phyloP scores from a whole-genome alignment of 257 asterid genomes.

The Vinca minor region DNA sequence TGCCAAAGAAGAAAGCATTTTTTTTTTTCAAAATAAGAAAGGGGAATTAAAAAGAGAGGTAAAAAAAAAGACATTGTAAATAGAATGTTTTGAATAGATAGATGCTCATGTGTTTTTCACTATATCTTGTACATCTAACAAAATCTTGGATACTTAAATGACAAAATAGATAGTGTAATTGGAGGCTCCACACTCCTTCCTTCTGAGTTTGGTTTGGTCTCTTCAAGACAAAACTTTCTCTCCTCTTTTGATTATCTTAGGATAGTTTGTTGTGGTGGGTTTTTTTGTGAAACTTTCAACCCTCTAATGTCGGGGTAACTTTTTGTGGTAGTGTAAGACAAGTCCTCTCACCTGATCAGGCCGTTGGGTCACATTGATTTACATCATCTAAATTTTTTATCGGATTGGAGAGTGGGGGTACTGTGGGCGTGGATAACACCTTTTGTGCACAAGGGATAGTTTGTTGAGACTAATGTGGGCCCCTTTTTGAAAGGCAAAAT shows the following conservation, averaged over 20 bases:
- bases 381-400: no score
- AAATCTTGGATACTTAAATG: conserved; percentile 30
- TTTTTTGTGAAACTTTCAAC: no score
- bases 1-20: no score
- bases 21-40: background rate
- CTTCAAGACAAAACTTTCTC: conserved; percentile 30
- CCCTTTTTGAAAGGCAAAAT: conserved; percentile 54
- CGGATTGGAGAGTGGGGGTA: no score
- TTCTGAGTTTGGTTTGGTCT: conserved; percentile 27
- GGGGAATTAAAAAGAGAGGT: background rate
- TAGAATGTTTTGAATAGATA: conserved; percentile 34
- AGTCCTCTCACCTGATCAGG: no score
- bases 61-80: background rate
- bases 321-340: no score
- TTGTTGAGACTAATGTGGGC: conserved; percentile 47
- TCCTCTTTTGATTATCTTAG: conserved; percentile 14
- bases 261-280: no score
- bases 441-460: no score
- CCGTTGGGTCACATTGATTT: no score
- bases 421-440: no score
- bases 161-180: conserved; percentile 38
- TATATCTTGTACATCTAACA: conserved; percentile 25
- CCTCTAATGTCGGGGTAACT: no score
- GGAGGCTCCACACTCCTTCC: conserved; percentile 28
- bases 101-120: conserved; percentile 16